Base-by-base conservation (phyloP, 192 early-diverging fungal genomes). In the Borealophlyctis nickersoniae region DNA sequence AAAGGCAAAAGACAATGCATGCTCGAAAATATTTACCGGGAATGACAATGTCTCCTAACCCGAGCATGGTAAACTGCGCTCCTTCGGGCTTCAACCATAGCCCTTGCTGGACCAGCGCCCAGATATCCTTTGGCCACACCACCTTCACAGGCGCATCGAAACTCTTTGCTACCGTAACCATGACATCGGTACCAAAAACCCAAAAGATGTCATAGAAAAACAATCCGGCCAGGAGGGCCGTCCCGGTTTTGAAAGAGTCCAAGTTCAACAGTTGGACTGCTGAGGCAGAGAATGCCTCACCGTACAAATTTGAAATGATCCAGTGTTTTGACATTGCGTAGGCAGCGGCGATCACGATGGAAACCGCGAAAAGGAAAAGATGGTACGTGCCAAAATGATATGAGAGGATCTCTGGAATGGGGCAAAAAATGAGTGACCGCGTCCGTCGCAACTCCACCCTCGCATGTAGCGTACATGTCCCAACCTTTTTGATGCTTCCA, bases 181-280 rank as follows among this genome's bases (percentile, higher is more conserved):
- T 98, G 22, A 98, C 96, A 36, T 93, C 89, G 4, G 96, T 97
- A 34, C 93, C 93, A 82, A 98, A 98, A 62, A 98, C 96, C 96
- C 96, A 98, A 65, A 97, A 98, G 54, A 98, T 86, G 74, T 98
- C 96, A 69, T 98, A 98, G 27, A 94, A 72, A 77, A 98, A 98
- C 45, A 98, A 75, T 19, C 90, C 94, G 24, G 83, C 73, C 29
- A 98, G 84, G 53, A 98, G 81, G 30, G 93, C 90, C 79, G 94
- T 93, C n/a, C 94, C 96, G 0, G 93, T 97, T 72, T 88, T 90
- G 84, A 98, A 96, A 4, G 94, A 95, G 72, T 96, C 94, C 28
- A 98, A 77, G 1, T 91, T 87, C 45, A 98, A 77, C 29, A 98
- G 78, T 58, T 87, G 81, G 60, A 97, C 87, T 22, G 91, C 89